These are phyloP conservation scores for Populus hybrid DNA, from an alignment of 441 rosid genomes.

Conservation along the genomic window DNA sequence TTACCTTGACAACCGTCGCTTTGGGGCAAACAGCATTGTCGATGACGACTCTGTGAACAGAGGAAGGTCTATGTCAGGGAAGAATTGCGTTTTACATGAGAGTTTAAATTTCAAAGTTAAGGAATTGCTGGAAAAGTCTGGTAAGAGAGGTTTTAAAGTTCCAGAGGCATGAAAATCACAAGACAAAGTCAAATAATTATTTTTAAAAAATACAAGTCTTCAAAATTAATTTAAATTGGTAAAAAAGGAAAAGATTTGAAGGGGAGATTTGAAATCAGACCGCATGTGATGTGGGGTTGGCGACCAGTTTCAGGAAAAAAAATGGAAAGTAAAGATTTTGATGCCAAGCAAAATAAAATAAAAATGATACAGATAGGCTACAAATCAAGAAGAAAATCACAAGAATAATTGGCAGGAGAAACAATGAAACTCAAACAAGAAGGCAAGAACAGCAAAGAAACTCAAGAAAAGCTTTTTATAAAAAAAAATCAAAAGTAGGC, in stretches of 20 bases:
- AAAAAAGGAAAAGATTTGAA: neutral
- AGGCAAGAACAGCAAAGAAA: neutral
- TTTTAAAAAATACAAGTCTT: neutral
- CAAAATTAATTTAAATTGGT: neutral
- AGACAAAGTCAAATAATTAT: neutral
- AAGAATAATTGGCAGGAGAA: neutral
- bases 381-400: no score
- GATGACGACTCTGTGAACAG: conserved; percentile 73
- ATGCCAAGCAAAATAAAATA: neutral
- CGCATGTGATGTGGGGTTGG: neutral
- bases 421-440: neutral
- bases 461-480: neutral
- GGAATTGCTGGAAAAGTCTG: neutral
- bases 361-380: no score
- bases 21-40: conserved; percentile 83
- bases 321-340: neutral
- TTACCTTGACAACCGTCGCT: conserved; percentile 84
- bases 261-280: neutral
- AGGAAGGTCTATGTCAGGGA: conserved; percentile 21
- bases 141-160: neutral
- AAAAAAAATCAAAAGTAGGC: neutral
- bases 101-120: neutral
- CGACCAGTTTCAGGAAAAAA: neutral
- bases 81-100: neutral
- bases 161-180: neutral